Conservation (phyloP, 306 rosid species). For the Trifolium pratense region DNA sequence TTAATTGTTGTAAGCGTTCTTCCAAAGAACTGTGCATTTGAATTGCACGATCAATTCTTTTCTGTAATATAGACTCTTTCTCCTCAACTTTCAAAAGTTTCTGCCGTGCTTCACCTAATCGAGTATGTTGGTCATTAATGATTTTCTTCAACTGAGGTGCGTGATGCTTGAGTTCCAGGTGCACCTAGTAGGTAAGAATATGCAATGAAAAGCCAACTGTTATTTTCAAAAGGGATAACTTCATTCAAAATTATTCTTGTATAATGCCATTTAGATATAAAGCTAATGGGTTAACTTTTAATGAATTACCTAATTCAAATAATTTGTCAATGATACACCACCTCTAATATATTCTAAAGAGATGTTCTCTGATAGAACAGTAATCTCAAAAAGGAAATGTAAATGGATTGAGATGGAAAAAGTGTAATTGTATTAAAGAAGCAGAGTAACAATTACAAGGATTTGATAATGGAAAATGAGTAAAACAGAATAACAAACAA, state of each 20-base stretch:
- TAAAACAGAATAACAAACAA: too few relatives aligned
- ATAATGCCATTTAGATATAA: constrained; percentile 22
- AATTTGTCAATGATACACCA: constrained; percentile 9
- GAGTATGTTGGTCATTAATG: constrained; percentile 72
- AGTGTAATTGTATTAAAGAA: too few relatives aligned
- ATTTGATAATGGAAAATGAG: too few relatives aligned
- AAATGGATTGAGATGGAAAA: too few relatives aligned
- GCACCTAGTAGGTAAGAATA: constrained; percentile 56
- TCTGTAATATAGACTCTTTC: constrained; percentile 58
- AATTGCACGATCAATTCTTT: constrained; percentile 60
- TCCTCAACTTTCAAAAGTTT: constrained; percentile 69
- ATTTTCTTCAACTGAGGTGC: constrained; percentile 85
- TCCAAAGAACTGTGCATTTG: constrained; percentile 68
- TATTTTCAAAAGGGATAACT: constrained; percentile 28
- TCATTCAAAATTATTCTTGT: constrained; percentile 13
- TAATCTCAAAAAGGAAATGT: too few relatives aligned
- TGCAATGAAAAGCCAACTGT: constrained; percentile 19
- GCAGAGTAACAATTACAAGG: too few relatives aligned
- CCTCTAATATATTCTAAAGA: constrained; percentile 20
- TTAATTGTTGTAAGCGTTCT: constrained; percentile 72
- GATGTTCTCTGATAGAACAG: too few relatives aligned
- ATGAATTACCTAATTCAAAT: constrained; percentile 19
- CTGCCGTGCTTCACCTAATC: constrained; percentile 60
- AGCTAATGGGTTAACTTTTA: constrained; percentile 28
- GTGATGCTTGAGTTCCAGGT: constrained; percentile 85